Base-by-base conservation (phyloP, 192 early-diverging fungal genomes). In the Coemansia sp. region DNA sequence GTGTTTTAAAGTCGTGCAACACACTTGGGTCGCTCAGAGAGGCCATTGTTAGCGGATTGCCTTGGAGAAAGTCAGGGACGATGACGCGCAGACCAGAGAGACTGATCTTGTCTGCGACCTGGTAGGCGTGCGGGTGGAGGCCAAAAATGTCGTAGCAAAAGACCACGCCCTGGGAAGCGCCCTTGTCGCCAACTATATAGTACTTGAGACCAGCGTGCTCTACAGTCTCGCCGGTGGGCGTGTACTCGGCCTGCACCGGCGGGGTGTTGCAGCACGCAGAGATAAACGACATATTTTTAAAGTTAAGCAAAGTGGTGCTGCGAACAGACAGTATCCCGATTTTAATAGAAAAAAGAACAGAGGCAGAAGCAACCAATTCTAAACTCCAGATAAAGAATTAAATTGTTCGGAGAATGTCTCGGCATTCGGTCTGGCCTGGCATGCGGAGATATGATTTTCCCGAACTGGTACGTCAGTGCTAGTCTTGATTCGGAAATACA, bases 121-220 rank as follows among this genome's bases (percentile, higher is more conserved):
- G 87, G 66, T 74, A 63, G 23, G 76, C 68, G 47, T 88, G 86
- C 23, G 77, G 72, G 62, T 79, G 73, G 56, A 65, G 73, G 19
- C 78, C 85, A 60, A 87, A 90, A 62, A 90, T 87, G 62, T 90
- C 88, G 59, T 88, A 88, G 62, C 85, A 76, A 43, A 82, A 67
- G 1, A 90, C 53, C 41, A 88, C 49, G 50, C 78, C 85, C 7
- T 82, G 74, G 67, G 84, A 71, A 27, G 86, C 53, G 21, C 37
- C 43, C 60, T 54, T 68, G 48, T 61, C 57, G 14, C 81, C 79
- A 11, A 71, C 72, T 22, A 64, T 64, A 51, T 79, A 75, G 65
- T 59, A 65, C 7, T 72, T 62, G 21, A 64, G 35, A 12, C 63
- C 63, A 23, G 58, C 59, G 37, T 52, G 41, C 23, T 57, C 22